Conservation (phyloP, 2,329 filamentous ascomycete genomes). For the Ustulina deusta region DNA sequence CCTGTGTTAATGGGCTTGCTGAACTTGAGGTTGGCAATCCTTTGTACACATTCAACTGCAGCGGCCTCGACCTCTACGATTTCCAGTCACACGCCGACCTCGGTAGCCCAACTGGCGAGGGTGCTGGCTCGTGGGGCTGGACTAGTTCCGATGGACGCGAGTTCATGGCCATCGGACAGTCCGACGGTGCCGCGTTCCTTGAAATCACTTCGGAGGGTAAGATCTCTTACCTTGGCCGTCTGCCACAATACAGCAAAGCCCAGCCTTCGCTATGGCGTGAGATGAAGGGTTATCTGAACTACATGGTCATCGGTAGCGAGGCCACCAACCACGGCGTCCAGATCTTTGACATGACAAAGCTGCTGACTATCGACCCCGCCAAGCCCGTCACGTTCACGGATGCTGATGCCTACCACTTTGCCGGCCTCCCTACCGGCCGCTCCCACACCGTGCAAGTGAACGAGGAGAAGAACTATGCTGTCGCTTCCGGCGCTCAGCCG, state of each 20-base stretch:
- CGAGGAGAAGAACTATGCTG: conserved; percentile 60
- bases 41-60: conserved; percentile 50
- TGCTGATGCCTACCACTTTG: conserved; percentile 58
- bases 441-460: conserved; percentile 62
- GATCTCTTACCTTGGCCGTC: conserved; percentile 64
- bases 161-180: conserved; percentile 66
- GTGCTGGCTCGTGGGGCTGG: conserved; percentile 65
- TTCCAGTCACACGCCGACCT: conserved; percentile 54
- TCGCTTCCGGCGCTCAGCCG: conserved; percentile 57
- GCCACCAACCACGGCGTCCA: conserved; percentile 67
- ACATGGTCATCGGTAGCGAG: conserved; percentile 56
- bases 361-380: conserved; percentile 60
- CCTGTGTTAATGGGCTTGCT: conserved; percentile 47
- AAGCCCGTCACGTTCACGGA: conserved; percentile 58
- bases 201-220: conserved; percentile 64
- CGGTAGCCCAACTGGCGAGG: conserved; percentile 51
- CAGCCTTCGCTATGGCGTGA: conserved; percentile 64
- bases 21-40: conserved; percentile 46
- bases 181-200: conserved; percentile 66
- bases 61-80: conserved; percentile 53
- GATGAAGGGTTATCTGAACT: conserved; percentile 58
- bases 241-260: conserved; percentile 60
- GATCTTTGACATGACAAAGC: conserved; percentile 72
- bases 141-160: conserved; percentile 64
- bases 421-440: conserved; percentile 57